Percentiles rank a stretch among this genome's conserved stretches.
These are phyloP conservation scores for Aspergillus niger DNA, from an alignment of 2,329 filamentous ascomycete species.

Conservation along the genomic window DNA sequence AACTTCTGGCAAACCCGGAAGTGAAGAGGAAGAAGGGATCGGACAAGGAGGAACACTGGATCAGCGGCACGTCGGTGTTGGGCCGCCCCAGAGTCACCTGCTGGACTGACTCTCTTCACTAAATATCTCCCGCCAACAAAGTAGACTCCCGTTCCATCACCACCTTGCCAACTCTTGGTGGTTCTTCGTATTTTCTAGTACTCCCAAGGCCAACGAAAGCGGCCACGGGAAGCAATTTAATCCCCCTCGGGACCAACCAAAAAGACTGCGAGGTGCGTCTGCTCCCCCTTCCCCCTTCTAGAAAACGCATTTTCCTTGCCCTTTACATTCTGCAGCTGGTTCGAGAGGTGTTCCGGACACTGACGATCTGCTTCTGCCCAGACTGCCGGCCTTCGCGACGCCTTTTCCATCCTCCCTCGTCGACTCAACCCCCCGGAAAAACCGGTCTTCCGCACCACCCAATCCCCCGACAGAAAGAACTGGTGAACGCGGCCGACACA, in stretches of 20 bases:
- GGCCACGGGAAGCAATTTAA: neutral
- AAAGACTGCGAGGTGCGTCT: conserved; percentile 20
- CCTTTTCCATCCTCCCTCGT: conserved; percentile 10
- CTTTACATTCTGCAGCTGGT: neutral
- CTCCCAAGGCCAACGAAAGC: conserved; percentile 6
- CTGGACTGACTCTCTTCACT: conserved; percentile 6
- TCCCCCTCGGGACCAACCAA: neutral
- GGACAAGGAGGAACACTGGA: neutral
- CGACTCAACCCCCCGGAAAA: conserved; percentile 32
- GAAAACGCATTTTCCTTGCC: neutral
- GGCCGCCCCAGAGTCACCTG: conserved; percentile 5
- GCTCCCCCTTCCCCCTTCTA: conserved; percentile 1
- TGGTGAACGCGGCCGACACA: conserved; percentile 33
- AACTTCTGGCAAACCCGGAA: neutral
- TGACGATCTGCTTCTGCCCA: conserved; percentile 19
- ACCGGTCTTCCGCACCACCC: conserved; percentile 32
- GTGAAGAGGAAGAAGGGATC: neutral
- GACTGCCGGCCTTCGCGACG: conserved; percentile 13
- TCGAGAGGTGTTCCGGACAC: neutral
- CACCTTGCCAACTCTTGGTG: conserved; percentile 11
- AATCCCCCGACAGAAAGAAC: conserved; percentile 30
- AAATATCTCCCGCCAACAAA: conserved; percentile 4
- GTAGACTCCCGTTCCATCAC: conserved; percentile 12
- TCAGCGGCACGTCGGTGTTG: neutral
- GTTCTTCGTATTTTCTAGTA: conserved; percentile 15